These are phyloP conservation scores for Onygenales sp. DNA, from an alignment of 2,329 filamentous ascomycete species.

Conservation along the genomic window DNA sequence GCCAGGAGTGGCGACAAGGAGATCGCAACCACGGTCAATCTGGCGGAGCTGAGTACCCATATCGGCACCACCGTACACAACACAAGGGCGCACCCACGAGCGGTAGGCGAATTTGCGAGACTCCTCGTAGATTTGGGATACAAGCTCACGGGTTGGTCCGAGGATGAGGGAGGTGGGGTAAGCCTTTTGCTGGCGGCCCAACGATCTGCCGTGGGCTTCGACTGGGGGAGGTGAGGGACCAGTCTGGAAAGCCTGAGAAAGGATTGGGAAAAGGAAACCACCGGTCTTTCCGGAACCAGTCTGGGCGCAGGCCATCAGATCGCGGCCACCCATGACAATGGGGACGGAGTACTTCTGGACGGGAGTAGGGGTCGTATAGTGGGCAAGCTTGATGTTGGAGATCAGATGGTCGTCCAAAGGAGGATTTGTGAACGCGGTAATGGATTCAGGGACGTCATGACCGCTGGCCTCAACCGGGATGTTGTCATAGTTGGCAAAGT, in stretches of 20 bases:
- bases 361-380: constrained; percentile 91
- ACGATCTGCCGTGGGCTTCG: constrained; percentile 55
- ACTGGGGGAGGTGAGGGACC: constrained; percentile 57
- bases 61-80: constrained; percentile 98
- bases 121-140: constrained; percentile 97
- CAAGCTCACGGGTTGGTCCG: constrained; percentile 93
- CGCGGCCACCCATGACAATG: constrained; percentile 94
- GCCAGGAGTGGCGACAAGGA: constrained; percentile 92
- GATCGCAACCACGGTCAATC: constrained; percentile 94
- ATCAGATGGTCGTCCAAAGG: constrained; percentile 91
- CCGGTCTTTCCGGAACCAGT: constrained; percentile 99
- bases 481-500: constrained; percentile 99
- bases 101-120: constrained; percentile 97
- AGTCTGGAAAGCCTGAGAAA: constrained; percentile 91
- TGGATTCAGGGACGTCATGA: constrained; percentile 83
- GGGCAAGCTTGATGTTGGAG: constrained; percentile 84
- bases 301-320: constrained; percentile 99
- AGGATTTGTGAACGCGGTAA: constrained; percentile 83
- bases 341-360: constrained; percentile 99
- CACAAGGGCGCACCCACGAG: constrained; percentile 96
- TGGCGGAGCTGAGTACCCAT: constrained; percentile 96
- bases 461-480: constrained; percentile 97
- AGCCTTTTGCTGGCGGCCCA: constrained; percentile 88
- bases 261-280: constrained; percentile 97
- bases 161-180: constrained; percentile 94